Evolutionary conservation across 1,139 yeast genomes (phyloP).

Genomic region (Torulaspora globosa): DNA sequence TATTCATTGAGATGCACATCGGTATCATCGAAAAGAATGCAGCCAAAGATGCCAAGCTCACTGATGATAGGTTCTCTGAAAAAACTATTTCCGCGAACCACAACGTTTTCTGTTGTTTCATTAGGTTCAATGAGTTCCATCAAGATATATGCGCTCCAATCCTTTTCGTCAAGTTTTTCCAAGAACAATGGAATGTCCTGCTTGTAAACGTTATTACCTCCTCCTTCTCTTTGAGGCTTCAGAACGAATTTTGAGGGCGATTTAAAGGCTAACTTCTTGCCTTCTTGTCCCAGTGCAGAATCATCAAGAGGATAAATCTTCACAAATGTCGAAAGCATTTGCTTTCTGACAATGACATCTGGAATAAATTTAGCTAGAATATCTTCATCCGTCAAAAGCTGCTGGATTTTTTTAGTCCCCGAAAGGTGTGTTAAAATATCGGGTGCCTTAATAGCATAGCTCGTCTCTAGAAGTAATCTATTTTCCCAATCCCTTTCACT

Average conservation of each 20-base stretch:
- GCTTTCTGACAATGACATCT: slow-evolving; percentile 32
- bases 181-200: slow-evolving; percentile 75
- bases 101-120: slow-evolving; percentile 59
- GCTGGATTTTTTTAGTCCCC: slow-evolving; percentile 92
- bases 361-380: slow-evolving; percentile 47
- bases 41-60: slow-evolving; percentile 88
- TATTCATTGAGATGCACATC: slow-evolving; percentile 57
- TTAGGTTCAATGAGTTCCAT: slow-evolving; percentile 85
- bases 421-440: slow-evolving; percentile 82
- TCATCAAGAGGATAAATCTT: slow-evolving; percentile 81
- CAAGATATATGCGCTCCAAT: slow-evolving; percentile 87
- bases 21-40: slow-evolving; percentile 66
- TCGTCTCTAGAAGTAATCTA: slow-evolving; percentile 64
- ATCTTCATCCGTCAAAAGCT: slow-evolving; percentile 60
- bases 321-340: slow-evolving; percentile 65
- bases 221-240: slow-evolving; percentile 97
- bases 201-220: slow-evolving; percentile 87
- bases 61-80: slow-evolving; percentile 69
- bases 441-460: slow-evolving; percentile 87
- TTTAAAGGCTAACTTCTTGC: slow-evolving; percentile 64
- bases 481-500: slow-evolving; percentile 68
- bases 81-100: slow-evolving; percentile 62
- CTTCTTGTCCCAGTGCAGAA: slow-evolving; percentile 57
- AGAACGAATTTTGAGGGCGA: slow-evolving; percentile 69
- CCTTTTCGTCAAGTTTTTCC: slow-evolving; percentile 53